Conservation (phyloP, 2,329 filamentous ascomycete genomes). For the Fusarium sp. region DNA sequence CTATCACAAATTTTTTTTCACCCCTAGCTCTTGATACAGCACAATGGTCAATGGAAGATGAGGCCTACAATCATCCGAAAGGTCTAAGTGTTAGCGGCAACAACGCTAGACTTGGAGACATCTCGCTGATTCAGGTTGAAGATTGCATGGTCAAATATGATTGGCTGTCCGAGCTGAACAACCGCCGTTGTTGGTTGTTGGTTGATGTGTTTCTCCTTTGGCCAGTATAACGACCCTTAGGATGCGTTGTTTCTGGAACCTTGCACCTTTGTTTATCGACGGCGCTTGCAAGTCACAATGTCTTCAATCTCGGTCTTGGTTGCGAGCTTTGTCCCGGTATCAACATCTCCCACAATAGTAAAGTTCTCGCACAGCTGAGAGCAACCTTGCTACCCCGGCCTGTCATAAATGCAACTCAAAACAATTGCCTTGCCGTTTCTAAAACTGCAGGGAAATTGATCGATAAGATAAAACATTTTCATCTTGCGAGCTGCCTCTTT, state of each 20-base stretch:
- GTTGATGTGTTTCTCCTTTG: neutral
- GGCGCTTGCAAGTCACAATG: constrained; percentile 1
- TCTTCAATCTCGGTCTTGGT: neutral
- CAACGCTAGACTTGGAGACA: neutral
- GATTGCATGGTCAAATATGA: neutral
- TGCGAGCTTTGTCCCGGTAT: neutral
- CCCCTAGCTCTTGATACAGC: neutral
- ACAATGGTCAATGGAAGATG: neutral
- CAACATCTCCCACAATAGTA: neutral
- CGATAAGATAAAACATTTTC: neutral
- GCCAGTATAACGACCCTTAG: neutral
- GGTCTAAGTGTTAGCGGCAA: neutral
- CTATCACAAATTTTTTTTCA: fast-evolving
- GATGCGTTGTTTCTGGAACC: neutral
- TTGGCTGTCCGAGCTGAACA: neutral
- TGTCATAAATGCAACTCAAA: neutral
- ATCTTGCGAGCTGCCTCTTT: neutral
- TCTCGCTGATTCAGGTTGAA: neutral
- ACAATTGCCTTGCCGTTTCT: neutral
- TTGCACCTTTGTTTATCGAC: neutral
- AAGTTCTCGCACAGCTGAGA: neutral
- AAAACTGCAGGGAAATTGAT: neutral
- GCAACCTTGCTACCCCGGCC: neutral
- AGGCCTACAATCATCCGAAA: neutral
- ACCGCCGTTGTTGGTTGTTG: constrained; percentile 14